Base-by-base conservation (phyloP, 164 flowering plant genomes). In the Hamamelis virginiana region DNA sequence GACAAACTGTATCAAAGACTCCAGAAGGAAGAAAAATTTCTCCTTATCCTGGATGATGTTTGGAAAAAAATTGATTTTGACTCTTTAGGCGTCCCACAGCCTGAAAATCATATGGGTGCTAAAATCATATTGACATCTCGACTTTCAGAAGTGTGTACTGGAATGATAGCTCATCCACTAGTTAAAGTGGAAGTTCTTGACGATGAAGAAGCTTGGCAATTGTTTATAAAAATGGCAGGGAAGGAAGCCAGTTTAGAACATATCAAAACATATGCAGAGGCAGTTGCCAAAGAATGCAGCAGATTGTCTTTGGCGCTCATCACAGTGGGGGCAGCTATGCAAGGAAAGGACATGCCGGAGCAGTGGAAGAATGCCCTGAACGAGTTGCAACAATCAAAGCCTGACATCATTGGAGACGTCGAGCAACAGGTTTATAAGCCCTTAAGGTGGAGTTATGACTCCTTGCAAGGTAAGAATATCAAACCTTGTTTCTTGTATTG, bases 191-290 rank as follows among this genome's bases (percentile, higher is more conserved):
- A 62, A 1, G 25, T 52, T 23, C 12, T 62, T 8, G 26, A 22
- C 23, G 23, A 70, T 3, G 61, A 62, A 13, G 68, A 70, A 45
- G 62, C 73, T 6, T 70, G 68, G 73, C 8, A 1, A 11, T 18
- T 70, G 62, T 70, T 70, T 45, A 11, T 9, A 21, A 44, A 47
- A 50, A 60, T 33, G 18, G 68, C 58, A 1, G 61, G 68, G 9
- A 19, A 55, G 16, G 62, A n/a, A 5, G 66, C 21, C 28, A 44
- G 25, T 25, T 12, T 8, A 1, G 51, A 19, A 4, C 16, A 12
- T 0, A 38, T 55, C 9, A 19, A 28, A 47, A 4, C 51, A 47
- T 9, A 15, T 47, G 51, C 51, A 47, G 18, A 47, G 11, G 51
- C 51, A 15, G 51, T 47, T 47, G 13, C 51, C 10, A 47, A 47